Conservation (phyloP, 1,139 yeast genomes). For the Meyerozyma elateridarum region DNA sequence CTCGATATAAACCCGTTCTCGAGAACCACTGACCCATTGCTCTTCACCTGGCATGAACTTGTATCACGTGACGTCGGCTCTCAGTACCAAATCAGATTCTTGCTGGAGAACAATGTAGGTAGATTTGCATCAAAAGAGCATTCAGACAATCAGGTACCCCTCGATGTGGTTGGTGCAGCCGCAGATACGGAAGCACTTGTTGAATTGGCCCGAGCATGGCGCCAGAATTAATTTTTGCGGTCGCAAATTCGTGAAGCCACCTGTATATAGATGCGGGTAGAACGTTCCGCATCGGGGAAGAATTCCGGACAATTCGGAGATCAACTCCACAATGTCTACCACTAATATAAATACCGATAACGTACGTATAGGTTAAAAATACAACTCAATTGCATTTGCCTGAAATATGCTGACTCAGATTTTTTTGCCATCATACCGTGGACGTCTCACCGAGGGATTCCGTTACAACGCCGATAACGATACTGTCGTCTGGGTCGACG, state of each 20-base stretch:
- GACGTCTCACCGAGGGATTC: constrained; percentile 62
- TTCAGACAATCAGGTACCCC: constrained; percentile 87
- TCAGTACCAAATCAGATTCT: constrained; percentile 56
- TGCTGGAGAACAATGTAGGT: constrained; percentile 62
- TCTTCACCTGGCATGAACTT: constrained; percentile 85
- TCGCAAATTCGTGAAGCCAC: too few species aligned
- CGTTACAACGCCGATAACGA: constrained; percentile 56
- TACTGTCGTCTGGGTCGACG: constrained; percentile 67
- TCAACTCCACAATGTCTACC: too few species aligned
- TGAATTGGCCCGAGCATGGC: constrained; percentile 62
- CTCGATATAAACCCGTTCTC: constrained; percentile 86
- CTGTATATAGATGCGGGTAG: too few species aligned
- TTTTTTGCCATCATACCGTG: constrained; percentile 41
- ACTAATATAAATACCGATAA: too few species aligned
- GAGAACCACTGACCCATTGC: constrained; percentile 66
- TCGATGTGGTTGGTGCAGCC: constrained; percentile 83
- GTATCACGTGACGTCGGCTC: constrained; percentile 20
- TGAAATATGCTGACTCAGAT: constrained; percentile 21
- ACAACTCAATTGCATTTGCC: too few species aligned
- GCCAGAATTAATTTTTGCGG: too few species aligned
- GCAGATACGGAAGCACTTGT: constrained; percentile 58
- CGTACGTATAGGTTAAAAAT: too few species aligned
- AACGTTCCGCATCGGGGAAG: too few species aligned
- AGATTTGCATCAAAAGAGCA: constrained; percentile 78
- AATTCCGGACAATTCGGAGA: too few species aligned